A percentile compares a stretch with the other conserved stretches of the same genome.
Evolutionary conservation across 163 green algal species (phyloP).

Genomic region (Prototheca stagnorum): DNA sequence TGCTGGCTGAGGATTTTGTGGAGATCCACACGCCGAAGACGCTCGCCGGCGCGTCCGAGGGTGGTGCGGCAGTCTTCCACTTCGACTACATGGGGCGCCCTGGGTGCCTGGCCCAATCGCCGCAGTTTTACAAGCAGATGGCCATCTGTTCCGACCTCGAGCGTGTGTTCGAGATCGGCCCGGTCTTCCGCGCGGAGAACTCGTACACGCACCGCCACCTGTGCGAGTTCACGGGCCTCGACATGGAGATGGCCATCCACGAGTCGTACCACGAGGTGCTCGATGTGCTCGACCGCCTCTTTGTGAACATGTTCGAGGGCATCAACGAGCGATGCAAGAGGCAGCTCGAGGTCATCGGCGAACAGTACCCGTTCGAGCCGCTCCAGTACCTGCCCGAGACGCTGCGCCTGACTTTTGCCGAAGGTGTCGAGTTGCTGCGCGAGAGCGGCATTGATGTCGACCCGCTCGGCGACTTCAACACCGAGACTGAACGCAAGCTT

Average conservation of each 20-base stretch:
- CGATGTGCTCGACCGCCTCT: slow-evolving; percentile 88
- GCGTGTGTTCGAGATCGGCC: slow-evolving; percentile 90
- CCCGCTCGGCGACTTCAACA: slow-evolving; percentile 79
- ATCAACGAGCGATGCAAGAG: slow-evolving; percentile 11
- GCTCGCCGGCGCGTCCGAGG: slow-evolving; percentile 72
- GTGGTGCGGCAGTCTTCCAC: slow-evolving; percentile 59
- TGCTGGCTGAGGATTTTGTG: slow-evolving; percentile 64
- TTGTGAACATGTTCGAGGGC: slow-evolving; percentile 80
- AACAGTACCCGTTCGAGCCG: slow-evolving; percentile 85
- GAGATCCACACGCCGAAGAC: slow-evolving; percentile 99
- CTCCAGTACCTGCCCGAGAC: slow-evolving; percentile 59
- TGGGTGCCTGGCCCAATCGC: slow-evolving; percentile 85
- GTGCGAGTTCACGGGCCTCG: slow-evolving; percentile 96
- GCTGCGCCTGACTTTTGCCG: slow-evolving; percentile 71
- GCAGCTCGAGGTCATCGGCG: slow-evolving; percentile 61
- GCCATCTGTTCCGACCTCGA: slow-evolving; percentile 80
- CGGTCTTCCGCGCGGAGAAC: slow-evolving; percentile 90
- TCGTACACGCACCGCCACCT: slow-evolving; percentile 94
- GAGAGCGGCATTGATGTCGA: slow-evolving; percentile 54
- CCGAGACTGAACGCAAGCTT: slow-evolving; percentile 72
- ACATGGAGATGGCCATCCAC: slow-evolving; percentile 96
- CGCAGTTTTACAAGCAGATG: slow-evolving; percentile 98
- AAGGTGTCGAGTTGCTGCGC: slow-evolving; percentile 80
- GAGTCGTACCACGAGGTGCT: slow-evolving; percentile 93
- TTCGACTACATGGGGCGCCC: slow-evolving; percentile 86